A percentile compares a stretch with the other conserved stretches of the same genome.
phyloP scores from a whole-genome alignment of 805 yeast species.

The Schwanniomyces sp. region DNA sequence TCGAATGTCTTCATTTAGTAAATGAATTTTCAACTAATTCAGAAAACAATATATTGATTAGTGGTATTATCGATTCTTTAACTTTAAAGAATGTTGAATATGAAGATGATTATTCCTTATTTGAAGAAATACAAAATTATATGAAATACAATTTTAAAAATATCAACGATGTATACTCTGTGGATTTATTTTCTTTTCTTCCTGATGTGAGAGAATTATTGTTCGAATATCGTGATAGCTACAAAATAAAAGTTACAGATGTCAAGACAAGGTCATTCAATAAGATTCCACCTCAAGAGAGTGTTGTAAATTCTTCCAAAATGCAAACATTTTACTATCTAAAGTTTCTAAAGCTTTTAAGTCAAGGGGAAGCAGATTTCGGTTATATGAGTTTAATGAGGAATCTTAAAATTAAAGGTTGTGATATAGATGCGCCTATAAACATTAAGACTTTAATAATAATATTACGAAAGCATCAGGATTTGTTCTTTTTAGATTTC shows the following conservation, averaged over 20 bases:
- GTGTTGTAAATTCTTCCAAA: conserved; percentile 50
- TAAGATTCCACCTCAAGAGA: conserved; percentile 47
- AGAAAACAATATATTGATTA: conserved; percentile 40
- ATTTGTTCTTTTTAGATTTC: conserved; percentile 43
- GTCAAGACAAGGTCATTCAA: conserved; percentile 57
- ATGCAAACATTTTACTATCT: conserved; percentile 64
- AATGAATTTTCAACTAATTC: not conserved
- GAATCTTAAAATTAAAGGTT: conserved; percentile 47
- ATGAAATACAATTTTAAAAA: conserved; percentile 12
- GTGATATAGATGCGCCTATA: conserved; percentile 51
- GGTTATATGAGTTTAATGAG: conserved; percentile 45
- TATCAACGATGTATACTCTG: conserved; percentile 16
- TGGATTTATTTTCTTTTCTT: conserved; percentile 26
- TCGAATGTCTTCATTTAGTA: conserved; percentile 16
- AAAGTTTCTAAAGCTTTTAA: conserved; percentile 43
- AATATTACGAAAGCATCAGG: conserved; percentile 35
- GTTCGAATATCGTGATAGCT: conserved; percentile 10
- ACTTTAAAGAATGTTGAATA: conserved; percentile 12
- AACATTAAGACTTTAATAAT: conserved; percentile 38
- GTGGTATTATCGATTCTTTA: conserved; percentile 65
- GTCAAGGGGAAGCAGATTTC: conserved; percentile 13
- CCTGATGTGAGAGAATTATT: conserved; percentile 12
- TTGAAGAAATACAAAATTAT: conserved; percentile 21
- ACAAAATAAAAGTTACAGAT: conserved; percentile 36
- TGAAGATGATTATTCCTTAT: conserved; percentile 15